Conservation (phyloP, 2,329 filamentous ascomycete genomes). For the Calonectria honghensis region DNA sequence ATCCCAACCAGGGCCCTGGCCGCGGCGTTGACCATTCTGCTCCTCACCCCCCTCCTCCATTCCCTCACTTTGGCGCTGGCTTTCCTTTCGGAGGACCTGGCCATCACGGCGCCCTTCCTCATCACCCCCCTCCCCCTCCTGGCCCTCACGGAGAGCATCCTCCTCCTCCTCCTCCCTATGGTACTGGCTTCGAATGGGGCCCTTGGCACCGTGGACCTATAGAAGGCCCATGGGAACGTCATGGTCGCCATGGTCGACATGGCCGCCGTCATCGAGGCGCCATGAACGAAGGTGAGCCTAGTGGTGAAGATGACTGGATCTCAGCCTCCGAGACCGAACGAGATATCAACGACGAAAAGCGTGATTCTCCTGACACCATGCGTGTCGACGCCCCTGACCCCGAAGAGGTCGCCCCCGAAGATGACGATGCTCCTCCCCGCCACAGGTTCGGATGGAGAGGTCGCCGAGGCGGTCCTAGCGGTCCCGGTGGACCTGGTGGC, state of each 20-base stretch:
- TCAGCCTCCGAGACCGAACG: conserved; percentile 50
- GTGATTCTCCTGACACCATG: conserved; percentile 60
- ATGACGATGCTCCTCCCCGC: conserved; percentile 50
- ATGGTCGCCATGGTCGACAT: conserved; percentile 46
- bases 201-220: conserved; percentile 52
- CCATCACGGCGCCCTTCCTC: conserved; percentile 30
- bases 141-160: conserved; percentile 43
- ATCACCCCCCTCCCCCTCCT: conserved; percentile 32
- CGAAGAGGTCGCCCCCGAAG: conserved; percentile 58
- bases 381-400: conserved; percentile 57
- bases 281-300: conserved; percentile 50
- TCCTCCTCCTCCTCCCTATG: conserved; percentile 48
- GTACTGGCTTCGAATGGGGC: conserved; percentile 52
- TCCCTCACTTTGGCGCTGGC: conserved; percentile 54
- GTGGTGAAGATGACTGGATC: conserved; percentile 41
- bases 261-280: conserved; percentile 50
- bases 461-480: conserved; percentile 45
- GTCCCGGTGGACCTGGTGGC: conserved; percentile 47
- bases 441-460: conserved; percentile 49
- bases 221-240: conserved; percentile 52
- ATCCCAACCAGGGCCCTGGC: conserved; percentile 57
- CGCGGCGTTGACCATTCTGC: conserved; percentile 63
- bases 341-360: conserved; percentile 57
- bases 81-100: conserved; percentile 59
- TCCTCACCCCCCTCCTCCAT: conserved; percentile 51